These are phyloP conservation scores for Simplicillium sp. DNA, from an alignment of 2,329 filamentous ascomycete species.

Conservation along the genomic window DNA sequence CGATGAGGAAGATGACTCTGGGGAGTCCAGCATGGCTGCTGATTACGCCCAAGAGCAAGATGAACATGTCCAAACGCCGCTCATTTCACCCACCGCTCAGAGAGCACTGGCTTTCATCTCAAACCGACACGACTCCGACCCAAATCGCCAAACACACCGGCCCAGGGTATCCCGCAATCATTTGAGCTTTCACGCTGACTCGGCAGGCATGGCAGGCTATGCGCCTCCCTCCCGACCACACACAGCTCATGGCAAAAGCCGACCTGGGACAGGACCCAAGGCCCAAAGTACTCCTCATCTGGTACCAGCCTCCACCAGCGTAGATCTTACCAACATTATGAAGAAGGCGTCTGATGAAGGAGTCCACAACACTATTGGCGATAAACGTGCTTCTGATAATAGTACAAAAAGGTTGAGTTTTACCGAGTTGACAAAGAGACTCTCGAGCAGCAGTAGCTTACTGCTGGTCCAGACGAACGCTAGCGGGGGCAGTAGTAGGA, in stretches of 20 bases:
- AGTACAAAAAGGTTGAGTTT: conserved; percentile 51
- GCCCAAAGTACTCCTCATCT: conserved; percentile 40
- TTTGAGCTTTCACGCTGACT: conserved; percentile 20
- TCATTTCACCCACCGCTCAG: conserved; percentile 37
- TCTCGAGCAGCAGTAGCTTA: conserved; percentile 52
- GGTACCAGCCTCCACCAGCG: conserved; percentile 15
- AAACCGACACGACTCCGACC: conserved; percentile 27
- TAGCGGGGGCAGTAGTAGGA: conserved; percentile 35
- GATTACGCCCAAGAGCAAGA: conserved; percentile 25
- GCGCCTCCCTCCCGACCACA: conserved; percentile 34
- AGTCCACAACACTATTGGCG: conserved; percentile 19
- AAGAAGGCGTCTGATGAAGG: conserved; percentile 23
- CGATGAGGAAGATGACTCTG: conserved; percentile 28
- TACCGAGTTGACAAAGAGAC: conserved; percentile 48
- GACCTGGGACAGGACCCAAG: conserved; percentile 31
- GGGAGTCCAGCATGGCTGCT: conserved; percentile 30
- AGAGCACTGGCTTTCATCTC: conserved; percentile 42
- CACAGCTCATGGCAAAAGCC: conserved; percentile 39
- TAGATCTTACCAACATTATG: conserved; percentile 12
- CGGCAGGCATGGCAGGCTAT: conserved; percentile 10
- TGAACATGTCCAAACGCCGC: conserved; percentile 12
- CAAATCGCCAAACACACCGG: conserved; percentile 21
- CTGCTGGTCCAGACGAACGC: conserved; percentile 50
- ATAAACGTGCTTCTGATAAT: conserved; percentile 42
- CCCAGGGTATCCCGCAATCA: conserved; percentile 20